Conservation (phyloP, 1,284 basidiomycete genomes). For the Leccinum pallidistipes region DNA sequence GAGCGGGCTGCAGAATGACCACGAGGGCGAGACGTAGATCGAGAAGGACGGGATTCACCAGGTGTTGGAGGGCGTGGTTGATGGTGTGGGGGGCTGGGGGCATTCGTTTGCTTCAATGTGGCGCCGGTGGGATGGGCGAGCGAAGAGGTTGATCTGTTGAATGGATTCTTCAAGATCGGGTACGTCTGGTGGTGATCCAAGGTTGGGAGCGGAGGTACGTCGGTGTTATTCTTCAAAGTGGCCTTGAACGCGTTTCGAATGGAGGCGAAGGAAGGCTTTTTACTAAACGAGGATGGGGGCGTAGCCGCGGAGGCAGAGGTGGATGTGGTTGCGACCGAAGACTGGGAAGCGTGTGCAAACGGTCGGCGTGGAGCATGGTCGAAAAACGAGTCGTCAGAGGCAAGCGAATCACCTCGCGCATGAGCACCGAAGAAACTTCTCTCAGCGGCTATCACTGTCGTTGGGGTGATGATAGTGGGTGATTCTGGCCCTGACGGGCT, state of each 20-base stretch:
- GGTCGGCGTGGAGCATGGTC: slow-evolving; percentile 57
- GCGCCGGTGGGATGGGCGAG: slow-evolving; percentile 44
- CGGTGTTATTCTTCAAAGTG: slow-evolving; percentile 51
- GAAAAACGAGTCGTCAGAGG: slow-evolving; percentile 64
- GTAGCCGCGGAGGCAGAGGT: slow-evolving; percentile 26
- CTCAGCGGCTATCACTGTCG: slow-evolving; percentile 53
- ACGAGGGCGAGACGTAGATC: slow-evolving; percentile 45
- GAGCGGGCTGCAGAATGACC: slow-evolving; percentile 49
- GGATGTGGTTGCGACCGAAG: slow-evolving; percentile 57
- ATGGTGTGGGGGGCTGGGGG: slow-evolving; percentile 42
- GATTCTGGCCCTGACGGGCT: slow-evolving; percentile 59
- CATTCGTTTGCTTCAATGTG: slow-evolving; percentile 37
- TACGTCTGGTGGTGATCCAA: slow-evolving; percentile 62
- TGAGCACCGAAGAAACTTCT: slow-evolving; percentile 61
- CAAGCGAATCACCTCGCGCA: slow-evolving; percentile 70
- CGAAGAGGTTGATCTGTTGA: slow-evolving; percentile 77
- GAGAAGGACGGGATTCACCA: slow-evolving; percentile 45
- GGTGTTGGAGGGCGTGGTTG: slow-evolving; percentile 60
- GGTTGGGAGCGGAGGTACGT: slow-evolving; percentile 65
- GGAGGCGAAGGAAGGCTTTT: slow-evolving; percentile 85
- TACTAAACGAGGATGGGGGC: slow-evolving; percentile 56
- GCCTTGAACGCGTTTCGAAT: slow-evolving; percentile 87
- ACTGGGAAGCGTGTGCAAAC: slow-evolving; percentile 67
- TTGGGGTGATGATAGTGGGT: slow-evolving; percentile 47
- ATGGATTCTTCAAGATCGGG: slow-evolving; percentile 73